Evolutionary conservation across 1,284 basidiomycete genomes (phyloP).

Genomic region (Termitomyces sp.): DNA sequence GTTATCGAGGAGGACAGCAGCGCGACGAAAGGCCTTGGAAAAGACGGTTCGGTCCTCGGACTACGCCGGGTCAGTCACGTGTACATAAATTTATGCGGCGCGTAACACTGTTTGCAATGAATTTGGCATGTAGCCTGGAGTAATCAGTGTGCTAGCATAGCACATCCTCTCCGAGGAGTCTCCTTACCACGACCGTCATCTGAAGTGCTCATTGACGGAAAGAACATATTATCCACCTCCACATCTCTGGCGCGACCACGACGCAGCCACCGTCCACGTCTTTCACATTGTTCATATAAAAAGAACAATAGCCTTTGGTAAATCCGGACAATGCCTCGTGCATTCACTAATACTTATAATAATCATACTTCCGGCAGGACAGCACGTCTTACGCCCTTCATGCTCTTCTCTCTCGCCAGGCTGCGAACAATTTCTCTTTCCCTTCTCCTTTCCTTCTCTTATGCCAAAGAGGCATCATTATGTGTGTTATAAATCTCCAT

Average conservation of each 20-base stretch:
- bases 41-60: constrained; percentile 10
- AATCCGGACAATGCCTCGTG: constrained; percentile 19
- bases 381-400: constrained; percentile 27
- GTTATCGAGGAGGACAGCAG: constrained; percentile 22
- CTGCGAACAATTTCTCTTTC: constrained; percentile 50
- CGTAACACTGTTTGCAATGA: neutral
- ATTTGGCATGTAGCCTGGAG: too few relatives aligned
- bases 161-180: neutral
- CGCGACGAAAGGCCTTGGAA: constrained; percentile 15
- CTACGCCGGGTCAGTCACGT: constrained; percentile 18
- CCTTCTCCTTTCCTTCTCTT: constrained; percentile 36
- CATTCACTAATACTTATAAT: neutral
- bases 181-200: too few relatives aligned
- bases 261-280: neutral
- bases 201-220: too few relatives aligned
- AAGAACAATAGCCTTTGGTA: constrained; percentile 27
- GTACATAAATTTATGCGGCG: constrained; percentile 1
- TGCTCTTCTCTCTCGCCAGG: constrained; percentile 66
- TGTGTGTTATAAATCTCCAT: constrained; percentile 41
- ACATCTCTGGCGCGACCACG: neutral
- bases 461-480: constrained; percentile 48
- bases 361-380: neutral
- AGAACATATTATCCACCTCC: neutral
- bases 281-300: constrained; percentile 13
- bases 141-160: neutral